Evolutionary conservation across 169 alveolate genomes (phyloP).

Genomic region (Plasmodium gonderi): DNA sequence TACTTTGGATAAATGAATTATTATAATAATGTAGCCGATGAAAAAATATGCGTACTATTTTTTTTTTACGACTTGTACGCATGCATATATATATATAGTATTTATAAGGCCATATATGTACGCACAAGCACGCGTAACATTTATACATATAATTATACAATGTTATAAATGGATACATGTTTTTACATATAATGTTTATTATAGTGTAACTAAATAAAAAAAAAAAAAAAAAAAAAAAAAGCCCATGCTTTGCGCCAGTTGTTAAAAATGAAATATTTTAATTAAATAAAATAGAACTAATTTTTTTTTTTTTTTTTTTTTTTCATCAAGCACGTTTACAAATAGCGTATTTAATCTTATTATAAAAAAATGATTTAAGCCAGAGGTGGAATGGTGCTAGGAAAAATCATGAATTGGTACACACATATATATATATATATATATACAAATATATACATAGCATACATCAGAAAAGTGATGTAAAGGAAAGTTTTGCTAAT

Average conservation of each 20-base stretch:
- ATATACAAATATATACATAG: too few relatives aligned
- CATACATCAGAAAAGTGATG: not conserved
- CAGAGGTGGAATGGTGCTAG: not conserved
- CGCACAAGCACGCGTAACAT: too few relatives aligned
- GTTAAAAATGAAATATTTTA: not conserved
- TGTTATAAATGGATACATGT: too few relatives aligned
- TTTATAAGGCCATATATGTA: not conserved
- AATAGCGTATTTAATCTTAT: not conserved
- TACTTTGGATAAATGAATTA: not conserved
- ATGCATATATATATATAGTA: not conserved
- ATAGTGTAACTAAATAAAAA: too few relatives aligned
- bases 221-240: not conserved
- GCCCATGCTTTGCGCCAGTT: not conserved
- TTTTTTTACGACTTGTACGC: too few relatives aligned
- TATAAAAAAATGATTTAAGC: not conserved
- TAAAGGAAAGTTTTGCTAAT: not conserved
- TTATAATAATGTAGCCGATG: not conserved
- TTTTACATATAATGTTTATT: too few relatives aligned
- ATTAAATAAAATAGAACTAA: not conserved
- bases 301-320: not conserved
- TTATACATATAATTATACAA: too few relatives aligned
- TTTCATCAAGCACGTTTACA: not conserved
- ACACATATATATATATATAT: too few relatives aligned
- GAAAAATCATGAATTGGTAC: not conserved
- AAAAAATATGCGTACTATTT: not conserved